A percentile compares a stretch with the other conserved stretches of the same genome.
These are phyloP conservation scores for Periconia sp. DNA, from an alignment of 2,329 filamentous ascomycete species.

Conservation along the genomic window DNA sequence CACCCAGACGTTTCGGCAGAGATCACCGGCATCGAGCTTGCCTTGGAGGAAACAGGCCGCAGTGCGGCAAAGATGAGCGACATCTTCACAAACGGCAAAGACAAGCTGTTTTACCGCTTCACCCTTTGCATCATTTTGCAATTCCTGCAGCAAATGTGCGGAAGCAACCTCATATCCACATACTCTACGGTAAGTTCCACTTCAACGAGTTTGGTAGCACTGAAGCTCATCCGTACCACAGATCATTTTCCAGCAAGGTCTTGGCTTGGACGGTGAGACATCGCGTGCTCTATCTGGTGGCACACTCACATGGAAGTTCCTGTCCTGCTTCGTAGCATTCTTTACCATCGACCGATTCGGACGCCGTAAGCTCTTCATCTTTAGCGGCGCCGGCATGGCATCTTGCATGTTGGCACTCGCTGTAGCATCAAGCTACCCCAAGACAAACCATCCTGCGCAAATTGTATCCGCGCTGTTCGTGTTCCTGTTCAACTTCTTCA, in stretches of 20 bases:
- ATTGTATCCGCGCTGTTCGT: conserved; percentile 59
- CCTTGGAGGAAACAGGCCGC: conserved; percentile 50
- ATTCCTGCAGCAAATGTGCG: conserved; percentile 56
- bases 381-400: conserved; percentile 56
- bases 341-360: conserved; percentile 73
- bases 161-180: conserved; percentile 53
- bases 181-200: conserved; percentile 52
- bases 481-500: conserved; percentile 63
- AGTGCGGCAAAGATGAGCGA: conserved; percentile 66
- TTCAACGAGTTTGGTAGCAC: conserved; percentile 41
- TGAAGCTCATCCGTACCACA: conserved; percentile 20
- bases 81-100: conserved; percentile 59
- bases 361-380: conserved; percentile 59
- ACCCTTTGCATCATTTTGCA: conserved; percentile 53
- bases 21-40: conserved; percentile 61
- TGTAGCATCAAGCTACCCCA: conserved; percentile 54
- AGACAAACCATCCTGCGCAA: conserved; percentile 49
- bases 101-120: conserved; percentile 65
- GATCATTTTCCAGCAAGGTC: conserved; percentile 46
- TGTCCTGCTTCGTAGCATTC: conserved; percentile 64
- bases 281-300: conserved; percentile 65
- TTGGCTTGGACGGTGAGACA: conserved; percentile 48
- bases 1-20: conserved; percentile 61
- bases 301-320: conserved; percentile 59
- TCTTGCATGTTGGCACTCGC: conserved; percentile 58